A percentile compares a stretch with the other conserved stretches of the same genome.
Evolutionary conservation across 257 asterid genomes (phyloP).

Genomic region (Solanum verrucosum): DNA sequence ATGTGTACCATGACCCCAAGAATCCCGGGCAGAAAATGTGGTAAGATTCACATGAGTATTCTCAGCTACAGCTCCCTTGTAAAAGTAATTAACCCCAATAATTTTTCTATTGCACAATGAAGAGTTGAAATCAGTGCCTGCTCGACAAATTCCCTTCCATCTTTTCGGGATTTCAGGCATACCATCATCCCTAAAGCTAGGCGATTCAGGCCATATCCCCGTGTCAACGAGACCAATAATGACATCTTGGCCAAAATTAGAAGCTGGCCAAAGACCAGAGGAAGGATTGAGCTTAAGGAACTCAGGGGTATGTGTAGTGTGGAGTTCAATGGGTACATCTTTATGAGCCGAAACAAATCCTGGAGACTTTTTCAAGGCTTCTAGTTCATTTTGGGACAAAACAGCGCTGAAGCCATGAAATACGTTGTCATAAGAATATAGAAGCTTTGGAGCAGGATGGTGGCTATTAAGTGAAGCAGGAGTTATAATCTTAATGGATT

Average conservation of each 20-base stretch:
- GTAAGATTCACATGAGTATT: neutral
- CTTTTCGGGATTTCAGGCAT: neutral
- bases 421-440: neutral
- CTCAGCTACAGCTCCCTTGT: neutral
- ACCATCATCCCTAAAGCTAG: neutral
- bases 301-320: neutral
- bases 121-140: neutral
- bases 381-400: neutral
- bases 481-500: neutral
- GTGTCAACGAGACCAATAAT: neutral
- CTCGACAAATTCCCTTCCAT: conserved; percentile 1
- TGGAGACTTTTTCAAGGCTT: neutral
- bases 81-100: conserved; percentile 2
- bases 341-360: neutral
- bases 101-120: neutral
- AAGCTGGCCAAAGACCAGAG: conserved; percentile 1
- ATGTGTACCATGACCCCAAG: conserved; percentile 8
- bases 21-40: conserved; percentile 11
- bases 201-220: neutral
- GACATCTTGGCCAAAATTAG: neutral
- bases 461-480: neutral
- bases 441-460: neutral
- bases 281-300: neutral
- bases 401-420: conserved; percentile 1
- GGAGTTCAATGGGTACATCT: neutral